Evolutionary conservation across 176 grass and related monocot species (phyloP).

Genomic region (Oryza longistaminata): DNA sequence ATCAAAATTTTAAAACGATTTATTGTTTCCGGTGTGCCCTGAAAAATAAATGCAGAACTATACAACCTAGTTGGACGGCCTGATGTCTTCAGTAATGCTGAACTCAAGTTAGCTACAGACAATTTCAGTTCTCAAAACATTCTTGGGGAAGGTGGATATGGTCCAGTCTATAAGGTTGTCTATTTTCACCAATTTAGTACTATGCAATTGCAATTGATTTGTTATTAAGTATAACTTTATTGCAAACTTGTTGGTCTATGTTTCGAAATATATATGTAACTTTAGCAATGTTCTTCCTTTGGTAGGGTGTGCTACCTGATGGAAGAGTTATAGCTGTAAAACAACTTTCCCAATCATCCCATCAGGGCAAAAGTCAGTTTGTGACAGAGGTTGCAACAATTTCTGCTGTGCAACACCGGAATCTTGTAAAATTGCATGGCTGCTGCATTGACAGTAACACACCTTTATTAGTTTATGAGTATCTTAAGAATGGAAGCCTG

Average conservation of each 20-base stretch:
- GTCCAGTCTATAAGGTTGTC: constrained; percentile 57
- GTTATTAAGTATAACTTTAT: not conserved
- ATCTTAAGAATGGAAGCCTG: too few species aligned
- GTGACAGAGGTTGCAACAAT: constrained; percentile 51
- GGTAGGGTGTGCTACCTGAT: constrained; percentile 47
- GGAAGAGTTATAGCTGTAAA: constrained; percentile 57
- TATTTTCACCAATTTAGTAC: not conserved
- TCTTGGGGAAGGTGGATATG: constrained; percentile 70
- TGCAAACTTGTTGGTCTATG: not conserved
- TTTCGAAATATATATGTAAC: not conserved
- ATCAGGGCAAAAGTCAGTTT: constrained; percentile 56
- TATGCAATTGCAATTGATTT: not conserved
- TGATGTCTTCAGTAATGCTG: constrained; percentile 29
- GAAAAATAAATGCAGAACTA: constrained; percentile 3
- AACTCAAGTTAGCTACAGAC: constrained; percentile 21
- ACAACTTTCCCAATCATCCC: constrained; percentile 49
- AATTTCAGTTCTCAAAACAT: constrained; percentile 53
- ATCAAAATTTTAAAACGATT: not conserved
- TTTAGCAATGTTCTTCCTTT: not conserved
- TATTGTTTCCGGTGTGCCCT: not conserved
- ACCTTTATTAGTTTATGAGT: too few species aligned
- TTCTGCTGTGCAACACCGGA: constrained; percentile 41
- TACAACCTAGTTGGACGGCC: constrained; percentile 31
- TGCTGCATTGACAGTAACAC: constrained; percentile 73
- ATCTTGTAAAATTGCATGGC: constrained; percentile 52